Conservation (phyloP, 2,329 filamentous ascomycete species). For the Colletotrichum aenigma region DNA sequence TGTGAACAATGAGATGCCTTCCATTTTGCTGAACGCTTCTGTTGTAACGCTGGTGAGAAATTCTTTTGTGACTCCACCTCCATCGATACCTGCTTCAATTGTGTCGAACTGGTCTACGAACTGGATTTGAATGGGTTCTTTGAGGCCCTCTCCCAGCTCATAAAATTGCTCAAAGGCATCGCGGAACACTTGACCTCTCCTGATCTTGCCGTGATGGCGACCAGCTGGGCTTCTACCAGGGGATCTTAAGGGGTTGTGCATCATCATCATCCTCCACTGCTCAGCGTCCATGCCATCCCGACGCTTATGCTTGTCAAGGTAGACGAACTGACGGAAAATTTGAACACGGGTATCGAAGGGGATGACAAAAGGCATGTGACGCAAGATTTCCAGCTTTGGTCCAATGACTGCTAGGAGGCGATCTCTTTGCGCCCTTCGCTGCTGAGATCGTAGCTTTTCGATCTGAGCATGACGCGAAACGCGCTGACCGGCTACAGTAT, state of each 20-base stretch:
- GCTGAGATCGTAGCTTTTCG: constrained; percentile 66
- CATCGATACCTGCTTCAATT: constrained; percentile 92
- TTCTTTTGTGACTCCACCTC: constrained; percentile 96
- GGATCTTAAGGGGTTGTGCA: constrained; percentile 19
- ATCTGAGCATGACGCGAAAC: constrained; percentile 67
- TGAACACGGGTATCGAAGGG: constrained; percentile 90
- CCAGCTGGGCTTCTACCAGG: constrained; percentile 43
- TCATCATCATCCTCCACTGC: constrained; percentile 23
- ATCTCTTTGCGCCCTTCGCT: constrained; percentile 70
- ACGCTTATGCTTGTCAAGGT: constrained; percentile 76
- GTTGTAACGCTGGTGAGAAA: constrained; percentile 89
- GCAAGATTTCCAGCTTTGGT: constrained; percentile 85
- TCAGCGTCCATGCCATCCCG: constrained; percentile 65
- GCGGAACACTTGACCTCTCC: constrained; percentile 78
- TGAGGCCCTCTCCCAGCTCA: constrained; percentile 77
- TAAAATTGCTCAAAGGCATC: constrained; percentile 89
- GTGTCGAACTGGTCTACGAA: constrained; percentile 92
- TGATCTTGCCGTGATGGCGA: constrained; percentile 79
- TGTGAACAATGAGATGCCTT: constrained; percentile 67
- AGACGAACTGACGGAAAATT: constrained; percentile 93
- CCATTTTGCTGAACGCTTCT: constrained; percentile 74
- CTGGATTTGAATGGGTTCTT: constrained; percentile 95
- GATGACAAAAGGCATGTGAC: constrained; percentile 97
- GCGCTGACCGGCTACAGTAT: constrained; percentile 57
- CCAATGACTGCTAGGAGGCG: constrained; percentile 79